Percentiles rank a stretch among this genome's conserved stretches.
These are phyloP conservation scores for Cudoniella acicularis DNA, from an alignment of 495 filamentous ascomycete species.

Conservation along the genomic window DNA sequence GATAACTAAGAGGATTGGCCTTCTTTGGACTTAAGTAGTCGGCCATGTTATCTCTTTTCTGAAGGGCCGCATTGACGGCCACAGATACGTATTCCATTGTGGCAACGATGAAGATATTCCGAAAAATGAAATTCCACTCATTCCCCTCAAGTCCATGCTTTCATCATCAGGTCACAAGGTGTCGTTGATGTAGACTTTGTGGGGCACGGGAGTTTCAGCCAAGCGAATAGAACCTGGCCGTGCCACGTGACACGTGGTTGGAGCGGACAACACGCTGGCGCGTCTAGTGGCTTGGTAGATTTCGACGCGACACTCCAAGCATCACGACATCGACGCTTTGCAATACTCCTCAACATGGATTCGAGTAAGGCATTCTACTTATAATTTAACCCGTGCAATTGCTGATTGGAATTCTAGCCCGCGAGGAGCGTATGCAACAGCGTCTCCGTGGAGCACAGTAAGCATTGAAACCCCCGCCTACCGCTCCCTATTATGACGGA, in stretches of 20 bases:
- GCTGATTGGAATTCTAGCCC: slow-evolving; percentile 20
- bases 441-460: slow-evolving; percentile 26
- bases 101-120: neutral
- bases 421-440: slow-evolving; percentile 26
- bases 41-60: neutral
- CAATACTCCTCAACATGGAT: slow-evolving; percentile 7
- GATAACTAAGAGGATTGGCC: slow-evolving; percentile 24
- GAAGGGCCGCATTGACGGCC: neutral
- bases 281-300: neutral
- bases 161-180: neutral
- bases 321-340: neutral
- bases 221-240: neutral
- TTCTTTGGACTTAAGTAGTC: neutral
- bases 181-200: neutral
- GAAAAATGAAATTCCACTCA: neutral
- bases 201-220: neutral
- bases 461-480: neutral
- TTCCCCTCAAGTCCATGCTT: neutral
- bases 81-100: neutral
- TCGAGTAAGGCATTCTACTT: slow-evolving; percentile 1
- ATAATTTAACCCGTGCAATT: neutral
- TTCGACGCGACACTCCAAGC: neutral
- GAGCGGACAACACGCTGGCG: neutral
- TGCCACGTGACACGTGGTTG: neutral
- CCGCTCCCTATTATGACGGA: neutral